Evolutionary conservation across 305 asterid genomes (phyloP).

Genomic region (Rubia peregrina): DNA sequence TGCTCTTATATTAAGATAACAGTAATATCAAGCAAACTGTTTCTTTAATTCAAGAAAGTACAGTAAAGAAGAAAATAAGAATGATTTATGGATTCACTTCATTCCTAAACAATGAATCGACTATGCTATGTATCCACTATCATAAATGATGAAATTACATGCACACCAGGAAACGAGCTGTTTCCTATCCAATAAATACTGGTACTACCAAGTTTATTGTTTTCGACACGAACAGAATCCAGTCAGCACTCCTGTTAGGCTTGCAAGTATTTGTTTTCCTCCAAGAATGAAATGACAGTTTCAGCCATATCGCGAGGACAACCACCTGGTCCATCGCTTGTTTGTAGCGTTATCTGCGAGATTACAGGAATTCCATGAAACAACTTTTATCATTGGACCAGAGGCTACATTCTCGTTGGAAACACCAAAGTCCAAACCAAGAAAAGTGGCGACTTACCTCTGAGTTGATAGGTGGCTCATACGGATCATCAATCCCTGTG

Average conservation of each 20-base stretch:
- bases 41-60: too few relatives aligned
- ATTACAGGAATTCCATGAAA: not conserved
- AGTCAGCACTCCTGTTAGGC: slow-evolving; percentile 26
- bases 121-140: not conserved
- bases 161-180: slow-evolving; percentile 9
- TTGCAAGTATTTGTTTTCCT: slow-evolving; percentile 54
- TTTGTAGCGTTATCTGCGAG: slow-evolving; percentile 66
- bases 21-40: too few relatives aligned
- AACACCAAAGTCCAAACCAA: not conserved
- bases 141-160: not conserved
- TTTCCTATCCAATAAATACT: slow-evolving; percentile 12
- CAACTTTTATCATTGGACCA: not conserved
- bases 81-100: not conserved
- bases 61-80: not conserved
- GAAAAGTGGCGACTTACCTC: slow-evolving; percentile 42
- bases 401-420: not conserved
- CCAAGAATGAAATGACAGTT: slow-evolving; percentile 55
- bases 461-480: slow-evolving; percentile 68
- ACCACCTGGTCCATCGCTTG: slow-evolving; percentile 44
- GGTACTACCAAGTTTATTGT: not conserved
- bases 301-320: slow-evolving; percentile 64
- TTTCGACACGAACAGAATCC: not conserved
- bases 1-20: not conserved
- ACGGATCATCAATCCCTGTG: slow-evolving; percentile 92
- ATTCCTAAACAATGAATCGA: not conserved